Percentiles rank a stretch among this genome's conserved stretches.
Conservation (phyloP, 192 early-diverging fungal species). For the Linnemannia elongata region DNA sequence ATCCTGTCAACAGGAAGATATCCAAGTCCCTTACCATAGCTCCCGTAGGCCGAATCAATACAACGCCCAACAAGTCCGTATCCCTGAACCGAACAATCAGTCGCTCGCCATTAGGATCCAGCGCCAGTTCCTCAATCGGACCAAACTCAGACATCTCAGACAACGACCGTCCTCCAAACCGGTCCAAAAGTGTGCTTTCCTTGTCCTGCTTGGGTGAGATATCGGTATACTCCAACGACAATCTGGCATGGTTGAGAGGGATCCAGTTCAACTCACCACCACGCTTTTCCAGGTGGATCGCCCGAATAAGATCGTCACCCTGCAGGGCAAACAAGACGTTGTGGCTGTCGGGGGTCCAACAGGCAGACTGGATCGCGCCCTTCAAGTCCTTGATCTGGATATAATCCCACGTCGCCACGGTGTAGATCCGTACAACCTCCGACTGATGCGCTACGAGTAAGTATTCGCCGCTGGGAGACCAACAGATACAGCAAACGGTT, state of each 20-base stretch:
- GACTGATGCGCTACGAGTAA: conserved; percentile 35
- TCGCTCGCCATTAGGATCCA: conserved; percentile 69
- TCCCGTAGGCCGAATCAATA: conserved; percentile 45
- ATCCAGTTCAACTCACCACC: conserved; percentile 37
- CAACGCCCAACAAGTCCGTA: conserved; percentile 61
- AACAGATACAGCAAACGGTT: conserved; percentile 20
- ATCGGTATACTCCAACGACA: conserved; percentile 28
- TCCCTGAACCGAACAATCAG: conserved; percentile 67
- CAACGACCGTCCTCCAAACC: conserved; percentile 12
- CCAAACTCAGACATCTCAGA: conserved; percentile 51
- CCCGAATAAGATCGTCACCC: conserved; percentile 56
- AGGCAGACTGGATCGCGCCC: conserved; percentile 59
- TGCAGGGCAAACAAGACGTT: conserved; percentile 68
- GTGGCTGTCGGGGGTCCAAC: conserved; percentile 73
- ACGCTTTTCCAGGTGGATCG: conserved; percentile 53
- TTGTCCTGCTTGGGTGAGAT: conserved; percentile 18
- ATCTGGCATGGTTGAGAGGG: conserved; percentile 24
- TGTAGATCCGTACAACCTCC: conserved; percentile 28
- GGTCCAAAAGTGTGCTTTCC: conserved; percentile 12
- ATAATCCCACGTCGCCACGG: conserved; percentile 35
- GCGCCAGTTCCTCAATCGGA: conserved; percentile 59
- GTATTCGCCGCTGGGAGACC: conserved; percentile 45
- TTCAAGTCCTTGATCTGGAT: conserved; percentile 40
- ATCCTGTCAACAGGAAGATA: conserved; percentile 36
- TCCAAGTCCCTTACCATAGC: conserved; percentile 44